Conservation (phyloP, 1,139 yeast genomes). For the Candida sanyaensis region DNA sequence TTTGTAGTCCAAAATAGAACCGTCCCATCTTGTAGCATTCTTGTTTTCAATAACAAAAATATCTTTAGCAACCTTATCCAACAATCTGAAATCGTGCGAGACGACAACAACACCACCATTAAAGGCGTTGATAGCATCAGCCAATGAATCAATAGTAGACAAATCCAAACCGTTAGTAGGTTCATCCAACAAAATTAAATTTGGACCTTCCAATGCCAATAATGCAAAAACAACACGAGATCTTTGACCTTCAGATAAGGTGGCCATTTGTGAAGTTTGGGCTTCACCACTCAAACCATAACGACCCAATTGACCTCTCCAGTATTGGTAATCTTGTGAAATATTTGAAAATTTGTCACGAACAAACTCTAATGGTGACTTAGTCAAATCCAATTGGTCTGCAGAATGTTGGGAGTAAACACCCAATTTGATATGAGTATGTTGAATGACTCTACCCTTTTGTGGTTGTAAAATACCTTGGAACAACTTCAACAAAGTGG, state of each 20-base stretch:
- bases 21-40: slow-evolving; percentile 96
- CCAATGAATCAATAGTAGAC: slow-evolving; percentile 95
- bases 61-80: slow-evolving; percentile 97
- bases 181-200: slow-evolving; percentile 93
- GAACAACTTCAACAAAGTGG: slow-evolving; percentile 93
- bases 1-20: slow-evolving; percentile 87
- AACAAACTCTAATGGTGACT: slow-evolving; percentile 93
- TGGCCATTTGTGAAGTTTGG: slow-evolving; percentile 98
- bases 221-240: slow-evolving; percentile 97
- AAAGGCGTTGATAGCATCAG: slow-evolving; percentile 91
- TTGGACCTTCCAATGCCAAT: slow-evolving; percentile 93
- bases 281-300: slow-evolving; percentile 99
- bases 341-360: slow-evolving; percentile 87
- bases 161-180: slow-evolving; percentile 99
- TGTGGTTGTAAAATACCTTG: slow-evolving; percentile 92
- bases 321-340: slow-evolving; percentile 97
- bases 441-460: slow-evolving; percentile 93
- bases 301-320: slow-evolving; percentile 98
- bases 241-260: slow-evolving; percentile 98
- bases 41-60: slow-evolving; percentile 93
- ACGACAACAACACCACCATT: slow-evolving; percentile 99
- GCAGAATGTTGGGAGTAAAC: slow-evolving; percentile 99
- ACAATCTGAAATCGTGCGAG: slow-evolving; percentile 97
- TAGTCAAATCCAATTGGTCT: slow-evolving; percentile 94
- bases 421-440: slow-evolving; percentile 96